Conservation (phyloP, 768 basidiomycete species). For the Lepiota venenata region DNA sequence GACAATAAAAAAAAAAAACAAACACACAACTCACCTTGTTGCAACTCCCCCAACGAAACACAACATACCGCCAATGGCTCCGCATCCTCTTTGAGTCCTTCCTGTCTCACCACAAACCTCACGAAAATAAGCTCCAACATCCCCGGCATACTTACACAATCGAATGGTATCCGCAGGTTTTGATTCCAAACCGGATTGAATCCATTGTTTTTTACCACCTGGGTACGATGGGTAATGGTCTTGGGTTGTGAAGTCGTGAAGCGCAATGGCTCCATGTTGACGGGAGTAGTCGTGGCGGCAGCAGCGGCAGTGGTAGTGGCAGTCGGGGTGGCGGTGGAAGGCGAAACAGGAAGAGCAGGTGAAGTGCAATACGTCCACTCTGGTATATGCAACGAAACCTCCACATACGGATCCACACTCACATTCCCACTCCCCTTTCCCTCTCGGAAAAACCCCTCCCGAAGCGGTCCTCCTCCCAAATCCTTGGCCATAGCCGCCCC, state of each 20-base stretch:
- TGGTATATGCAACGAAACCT: conserved; percentile 72
- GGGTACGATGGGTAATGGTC: conserved; percentile 55
- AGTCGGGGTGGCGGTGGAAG: neutral
- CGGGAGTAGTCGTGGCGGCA: neutral
- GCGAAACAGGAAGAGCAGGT: neutral
- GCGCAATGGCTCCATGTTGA: conserved; percentile 12
- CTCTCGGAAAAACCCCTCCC: neutral
- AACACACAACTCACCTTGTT: conserved; percentile 49
- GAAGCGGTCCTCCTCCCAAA: no score
- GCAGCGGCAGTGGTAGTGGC: conserved; percentile 1
- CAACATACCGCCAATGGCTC: conserved; percentile 78
- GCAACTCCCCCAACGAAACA: conserved; percentile 68
- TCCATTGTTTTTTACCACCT: conserved; percentile 81
- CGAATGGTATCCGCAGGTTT: conserved; percentile 65
- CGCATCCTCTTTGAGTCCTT: conserved; percentile 50
- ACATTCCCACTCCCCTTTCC: neutral
- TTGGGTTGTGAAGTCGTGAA: conserved; percentile 21
- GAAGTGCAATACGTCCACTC: conserved; percentile 52
- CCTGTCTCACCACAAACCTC: conserved; percentile 71
- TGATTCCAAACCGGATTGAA: conserved; percentile 94
- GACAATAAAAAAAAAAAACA: neutral
- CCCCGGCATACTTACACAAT: conserved; percentile 52
- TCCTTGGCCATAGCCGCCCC: neutral
- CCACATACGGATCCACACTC: conserved; percentile 58
- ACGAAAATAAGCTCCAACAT: conserved; percentile 89